Evolutionary conservation across 163 green algal genomes (phyloP).

Genomic region (Scenedesmus sp.): DNA sequence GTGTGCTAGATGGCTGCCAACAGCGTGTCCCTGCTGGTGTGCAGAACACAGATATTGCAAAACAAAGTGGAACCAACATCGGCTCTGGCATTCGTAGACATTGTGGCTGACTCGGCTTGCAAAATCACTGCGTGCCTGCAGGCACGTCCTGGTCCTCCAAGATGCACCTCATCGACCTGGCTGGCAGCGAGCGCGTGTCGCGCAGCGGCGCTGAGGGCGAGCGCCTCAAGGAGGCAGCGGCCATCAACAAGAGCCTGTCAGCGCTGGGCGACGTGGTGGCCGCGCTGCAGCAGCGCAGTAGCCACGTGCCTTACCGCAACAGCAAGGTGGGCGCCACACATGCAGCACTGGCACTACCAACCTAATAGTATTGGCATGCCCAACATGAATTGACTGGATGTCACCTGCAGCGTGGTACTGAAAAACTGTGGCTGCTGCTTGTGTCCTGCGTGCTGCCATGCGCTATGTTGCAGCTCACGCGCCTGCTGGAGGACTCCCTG

Average conservation of each 20-base stretch:
- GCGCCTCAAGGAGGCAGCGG: conserved; percentile 86
- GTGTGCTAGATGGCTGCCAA: background rate
- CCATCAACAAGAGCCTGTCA: conserved; percentile 91
- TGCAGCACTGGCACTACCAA: background rate
- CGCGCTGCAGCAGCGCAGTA: conserved; percentile 79
- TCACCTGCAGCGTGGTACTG: too few species aligned
- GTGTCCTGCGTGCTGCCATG: background rate
- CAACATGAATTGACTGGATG: background rate
- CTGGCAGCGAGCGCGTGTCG: conserved; percentile 75
- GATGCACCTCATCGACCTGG: conserved; percentile 79
- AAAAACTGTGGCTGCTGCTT: background rate
- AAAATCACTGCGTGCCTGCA: background rate
- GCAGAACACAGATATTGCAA: background rate
- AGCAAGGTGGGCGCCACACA: conserved; percentile 57
- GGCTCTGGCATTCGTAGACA: background rate
- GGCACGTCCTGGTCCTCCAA: conserved; percentile 57
- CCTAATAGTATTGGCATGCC: background rate
- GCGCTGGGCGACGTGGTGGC: conserved; percentile 90
- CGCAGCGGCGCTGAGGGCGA: conserved; percentile 69
- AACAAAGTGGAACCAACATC: background rate
- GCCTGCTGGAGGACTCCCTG: conserved; percentile 75
- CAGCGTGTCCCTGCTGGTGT: background rate
- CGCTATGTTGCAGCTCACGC: conserved; percentile 60
- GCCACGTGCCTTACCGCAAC: conserved; percentile 78
- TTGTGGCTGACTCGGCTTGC: background rate